Evolutionary conservation across 106 monocot species (phyloP), one percentile per base, ranked within the genome.

Genomic region (Phalaenopsis equestris): DNA sequence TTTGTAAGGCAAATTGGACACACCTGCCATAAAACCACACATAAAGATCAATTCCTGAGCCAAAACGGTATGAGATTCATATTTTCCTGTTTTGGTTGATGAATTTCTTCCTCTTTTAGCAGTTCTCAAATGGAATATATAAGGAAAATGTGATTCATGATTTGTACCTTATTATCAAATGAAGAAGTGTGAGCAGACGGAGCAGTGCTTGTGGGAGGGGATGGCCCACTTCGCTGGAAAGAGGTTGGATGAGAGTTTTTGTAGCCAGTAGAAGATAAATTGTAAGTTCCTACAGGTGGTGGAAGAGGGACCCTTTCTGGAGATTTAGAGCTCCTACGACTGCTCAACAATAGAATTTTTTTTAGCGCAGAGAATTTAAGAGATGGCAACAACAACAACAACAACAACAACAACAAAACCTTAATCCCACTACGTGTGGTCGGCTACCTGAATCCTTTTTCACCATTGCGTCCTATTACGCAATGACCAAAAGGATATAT

Each of bases 1-100:
- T 91, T 88, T 55, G 91, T 83, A 41, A 93, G 89, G 79, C 96
- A 96, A 47, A 96, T 83, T 12, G 96, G 96, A 70, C 95, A 96
- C 75, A 89, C 88, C 95, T 96, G 86, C 75, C 19, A 84, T 43
- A 12, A 42, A 42, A 42, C 36, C 19, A 43, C 45, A 19, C 57
- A 58, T 17, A 58, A 58, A 58, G 57, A 58, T 61, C 61, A 61
- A 57, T 17, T 57, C 21, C n/a, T n/a, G 19, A n/a, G 21, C 61
- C 18, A 4, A 61, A 61, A 61, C 19, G 4, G n/a, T 61, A 19
- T 21, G 4, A 61, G 21, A 8, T 61, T 61, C 61, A 61, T 4
- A 61, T 21, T 19, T 21, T 61, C n/a, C 21, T 21, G n/a, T 61
- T 21, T 21, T 6, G 21, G 21, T 21, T 10, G 2, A 56, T 15